Percentiles rank a stretch among this genome's conserved stretches.
Evolutionary conservation across 2,329 filamentous ascomycete genomes (phyloP).

Genomic region (Alternaria ventricosa): DNA sequence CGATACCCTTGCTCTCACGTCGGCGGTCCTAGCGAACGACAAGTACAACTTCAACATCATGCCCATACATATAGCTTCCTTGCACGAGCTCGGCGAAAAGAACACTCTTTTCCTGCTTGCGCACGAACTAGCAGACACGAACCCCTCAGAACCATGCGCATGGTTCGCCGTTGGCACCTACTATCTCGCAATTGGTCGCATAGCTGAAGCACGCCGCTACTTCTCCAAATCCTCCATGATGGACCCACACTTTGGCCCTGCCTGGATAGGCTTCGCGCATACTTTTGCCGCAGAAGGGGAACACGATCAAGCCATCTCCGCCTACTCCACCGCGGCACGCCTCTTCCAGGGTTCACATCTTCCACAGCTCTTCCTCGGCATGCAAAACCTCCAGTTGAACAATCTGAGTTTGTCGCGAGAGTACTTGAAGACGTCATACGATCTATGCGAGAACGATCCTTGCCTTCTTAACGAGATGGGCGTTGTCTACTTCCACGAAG

Average conservation of each 20-base stretch:
- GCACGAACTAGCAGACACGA: slow-evolving; percentile 89
- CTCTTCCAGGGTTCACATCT: slow-evolving; percentile 97
- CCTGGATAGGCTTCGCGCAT: slow-evolving; percentile 98
- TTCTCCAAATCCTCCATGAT: slow-evolving; percentile 96
- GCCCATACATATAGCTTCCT: slow-evolving; percentile 87
- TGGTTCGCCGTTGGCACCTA: slow-evolving; percentile 96
- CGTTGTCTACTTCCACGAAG: slow-evolving; percentile 93
- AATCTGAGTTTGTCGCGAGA: slow-evolving; percentile 94
- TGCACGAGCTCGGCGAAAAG: slow-evolving; percentile 85
- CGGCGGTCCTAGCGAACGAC: slow-evolving; percentile 79
- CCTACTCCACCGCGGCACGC: slow-evolving; percentile 92
- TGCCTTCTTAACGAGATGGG: slow-evolving; percentile 94
- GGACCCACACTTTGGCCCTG: slow-evolving; percentile 95
- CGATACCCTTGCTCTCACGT: slow-evolving; percentile 83
- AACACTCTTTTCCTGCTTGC: slow-evolving; percentile 91
- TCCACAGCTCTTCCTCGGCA: slow-evolving; percentile 93
- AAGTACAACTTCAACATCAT: slow-evolving; percentile 90
- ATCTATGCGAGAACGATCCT: slow-evolving; percentile 82
- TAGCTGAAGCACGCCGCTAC: slow-evolving; percentile 91
- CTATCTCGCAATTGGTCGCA: slow-evolving; percentile 86
- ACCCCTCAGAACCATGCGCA: slow-evolving; percentile 87
- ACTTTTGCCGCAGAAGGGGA: slow-evolving; percentile 98
- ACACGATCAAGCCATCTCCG: slow-evolving; percentile 96
- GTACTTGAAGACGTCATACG: slow-evolving; percentile 88
- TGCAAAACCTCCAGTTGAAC: slow-evolving; percentile 97